Percentiles rank a stretch among this genome's conserved stretches.
Evolutionary conservation across 306 rosid species (phyloP).

Genomic region (Rosa lucieae): DNA sequence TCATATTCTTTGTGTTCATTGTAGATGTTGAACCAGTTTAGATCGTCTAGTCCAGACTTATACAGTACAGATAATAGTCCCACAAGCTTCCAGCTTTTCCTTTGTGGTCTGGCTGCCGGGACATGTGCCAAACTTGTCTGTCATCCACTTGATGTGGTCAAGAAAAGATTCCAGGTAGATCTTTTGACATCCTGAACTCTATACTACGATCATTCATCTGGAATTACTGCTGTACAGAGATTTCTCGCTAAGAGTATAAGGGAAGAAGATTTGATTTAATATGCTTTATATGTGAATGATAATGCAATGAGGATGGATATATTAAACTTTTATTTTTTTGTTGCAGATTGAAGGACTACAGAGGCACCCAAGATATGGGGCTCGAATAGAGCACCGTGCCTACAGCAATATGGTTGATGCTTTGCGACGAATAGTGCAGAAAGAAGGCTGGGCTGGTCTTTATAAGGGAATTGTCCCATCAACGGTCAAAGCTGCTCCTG

Average conservation of each 20-base stretch:
- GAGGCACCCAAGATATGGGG: constrained; percentile 91
- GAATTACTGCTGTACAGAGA: background rate
- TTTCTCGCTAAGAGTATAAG: background rate
- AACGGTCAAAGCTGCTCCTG: constrained; percentile 92
- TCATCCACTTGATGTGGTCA: constrained; percentile 98
- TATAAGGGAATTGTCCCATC: constrained; percentile 92
- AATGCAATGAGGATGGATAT: background rate
- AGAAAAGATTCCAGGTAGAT: constrained; percentile 92
- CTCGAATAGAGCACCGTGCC: constrained; percentile 70
- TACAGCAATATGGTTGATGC: constrained; percentile 78
- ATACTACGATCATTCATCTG: background rate
- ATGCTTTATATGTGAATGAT: background rate
- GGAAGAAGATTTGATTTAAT: background rate
- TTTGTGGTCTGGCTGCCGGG: constrained; percentile 91
- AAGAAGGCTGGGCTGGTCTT: constrained; percentile 86
- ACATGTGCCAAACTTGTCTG: constrained; percentile 95
- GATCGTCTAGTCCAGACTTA: constrained; percentile 34
- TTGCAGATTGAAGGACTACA: constrained; percentile 82
- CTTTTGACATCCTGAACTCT: background rate
- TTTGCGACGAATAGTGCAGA: constrained; percentile 48
- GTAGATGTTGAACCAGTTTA: constrained; percentile 64
- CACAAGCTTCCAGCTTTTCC: constrained; percentile 81
- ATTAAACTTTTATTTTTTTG: background rate
- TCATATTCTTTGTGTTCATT: constrained; percentile 26
- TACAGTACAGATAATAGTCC: constrained; percentile 30